These are phyloP conservation scores for Candida anglica DNA, from an alignment of 805 yeast genomes.

Conservation along the genomic window DNA sequence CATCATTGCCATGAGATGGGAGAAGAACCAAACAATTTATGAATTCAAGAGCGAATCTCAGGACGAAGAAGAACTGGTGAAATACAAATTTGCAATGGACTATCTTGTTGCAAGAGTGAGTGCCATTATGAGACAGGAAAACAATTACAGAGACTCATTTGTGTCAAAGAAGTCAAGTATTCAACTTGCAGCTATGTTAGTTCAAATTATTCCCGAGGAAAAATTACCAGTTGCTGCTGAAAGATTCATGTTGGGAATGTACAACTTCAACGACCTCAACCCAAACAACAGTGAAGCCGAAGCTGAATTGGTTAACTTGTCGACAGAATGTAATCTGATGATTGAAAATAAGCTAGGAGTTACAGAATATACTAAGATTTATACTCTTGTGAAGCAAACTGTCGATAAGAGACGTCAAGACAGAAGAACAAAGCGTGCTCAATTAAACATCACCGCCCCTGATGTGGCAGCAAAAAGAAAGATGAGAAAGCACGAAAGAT, in stretches of 20 bases:
- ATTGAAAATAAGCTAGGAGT: constrained; percentile 69
- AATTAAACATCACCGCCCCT: constrained; percentile 73
- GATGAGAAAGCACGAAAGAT: constrained; percentile 68
- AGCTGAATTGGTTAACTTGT: constrained; percentile 47
- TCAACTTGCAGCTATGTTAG: constrained; percentile 63
- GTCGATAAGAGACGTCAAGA: constrained; percentile 67
- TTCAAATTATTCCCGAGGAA: constrained; percentile 45
- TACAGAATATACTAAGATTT: constrained; percentile 58
- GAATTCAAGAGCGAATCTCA: constrained; percentile 16
- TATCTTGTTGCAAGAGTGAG: constrained; percentile 65
- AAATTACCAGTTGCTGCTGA: constrained; percentile 42
- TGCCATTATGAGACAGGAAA: constrained; percentile 61
- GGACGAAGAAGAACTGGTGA: constrained; percentile 17
- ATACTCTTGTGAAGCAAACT: constrained; percentile 57
- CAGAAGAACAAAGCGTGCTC: constrained; percentile 71
- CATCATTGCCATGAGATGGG: constrained; percentile 60
- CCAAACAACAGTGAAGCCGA: constrained; percentile 40
- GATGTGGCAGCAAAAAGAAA: constrained; percentile 77
- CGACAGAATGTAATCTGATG: constrained; percentile 64
- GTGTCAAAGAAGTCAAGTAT: constrained; percentile 65
- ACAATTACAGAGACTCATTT: constrained; percentile 46
- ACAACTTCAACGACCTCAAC: constrained; percentile 42
- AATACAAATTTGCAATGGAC: constrained; percentile 40
- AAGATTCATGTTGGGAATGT: constrained; percentile 52
- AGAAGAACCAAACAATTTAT: constrained; percentile 35